Percentiles rank a stretch among this genome's conserved stretches.
These are phyloP conservation scores for Camellia lanceoleosa DNA, from an alignment of 148 eudicot genomes.

Conservation along the genomic window DNA sequence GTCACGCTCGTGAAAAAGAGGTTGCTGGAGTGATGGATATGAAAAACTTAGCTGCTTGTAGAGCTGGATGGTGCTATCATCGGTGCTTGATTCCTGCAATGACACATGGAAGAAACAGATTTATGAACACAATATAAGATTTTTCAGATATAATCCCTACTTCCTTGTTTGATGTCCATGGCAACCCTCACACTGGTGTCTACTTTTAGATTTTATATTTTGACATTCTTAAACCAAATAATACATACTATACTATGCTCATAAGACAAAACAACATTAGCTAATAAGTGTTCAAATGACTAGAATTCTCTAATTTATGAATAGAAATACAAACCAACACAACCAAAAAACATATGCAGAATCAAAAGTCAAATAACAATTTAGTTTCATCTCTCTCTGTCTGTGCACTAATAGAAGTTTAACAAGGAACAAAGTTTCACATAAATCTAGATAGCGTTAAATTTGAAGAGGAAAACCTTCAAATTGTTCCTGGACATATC, in stretches of 20 bases:
- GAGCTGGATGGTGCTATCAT: slow-evolving; percentile 53
- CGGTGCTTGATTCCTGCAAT: slow-evolving; percentile 49
- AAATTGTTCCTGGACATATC: slow-evolving; percentile 40
- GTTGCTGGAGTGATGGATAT: slow-evolving; percentile 71
- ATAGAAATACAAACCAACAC: too few species aligned
- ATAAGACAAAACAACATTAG: too few species aligned
- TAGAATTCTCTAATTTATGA: too few species aligned
- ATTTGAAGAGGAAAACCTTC: slow-evolving; percentile 39
- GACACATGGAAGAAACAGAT: background rate
- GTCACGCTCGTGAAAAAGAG: slow-evolving; percentile 83
- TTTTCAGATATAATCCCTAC: background rate
- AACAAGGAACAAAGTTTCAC: background rate
- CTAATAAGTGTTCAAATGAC: too few species aligned
- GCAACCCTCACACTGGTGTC: background rate
- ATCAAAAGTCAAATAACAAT: too few species aligned
- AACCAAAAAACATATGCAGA: too few species aligned
- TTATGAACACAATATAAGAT: background rate
- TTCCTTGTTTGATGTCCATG: background rate
- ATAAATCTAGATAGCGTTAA: background rate
- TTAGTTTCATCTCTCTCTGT: background rate
- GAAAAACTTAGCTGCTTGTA: slow-evolving; percentile 20
- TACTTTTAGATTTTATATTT: background rate
- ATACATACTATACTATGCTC: too few species aligned
- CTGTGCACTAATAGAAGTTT: background rate
- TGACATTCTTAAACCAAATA: too few species aligned